Base-by-base conservation (phyloP, 139 green algal species). In the Spirogloea muscicola region DNA sequence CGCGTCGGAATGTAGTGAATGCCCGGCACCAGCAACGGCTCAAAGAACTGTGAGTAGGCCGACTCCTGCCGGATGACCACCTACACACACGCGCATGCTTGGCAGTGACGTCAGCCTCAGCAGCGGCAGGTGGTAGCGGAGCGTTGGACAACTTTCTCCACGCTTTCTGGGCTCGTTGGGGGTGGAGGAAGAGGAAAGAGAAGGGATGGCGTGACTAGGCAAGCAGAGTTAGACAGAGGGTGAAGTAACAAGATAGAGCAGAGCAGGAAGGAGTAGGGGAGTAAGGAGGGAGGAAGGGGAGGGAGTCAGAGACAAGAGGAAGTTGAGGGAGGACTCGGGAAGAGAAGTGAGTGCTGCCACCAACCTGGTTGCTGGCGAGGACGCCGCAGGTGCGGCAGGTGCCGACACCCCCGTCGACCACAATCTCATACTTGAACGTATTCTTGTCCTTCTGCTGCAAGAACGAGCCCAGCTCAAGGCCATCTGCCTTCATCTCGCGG, bases 1-100 rank as follows among this genome's bases (percentile, higher is more conserved):
- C 41, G 18, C 9, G 67, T 76, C 33, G 46, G 67, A 3, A 76
- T 49, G 49, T 48, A 76, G 67, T 76, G 67, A 31, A 39, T 10
- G 13, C 49, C 42, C 27, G 67, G 67, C 27, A 51, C 13, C 49
- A 76, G 25, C 25, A 76, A 29, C 13, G 67, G 48, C 49, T 69
- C 49, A 31, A 69, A 76, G 7, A 76, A 76, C 67, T 69, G n/a
- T 5, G 18, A 29, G 29, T 68, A 76, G 41, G 67, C 27, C 27
- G 67, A 69, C 27, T 76, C 29, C 67, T 76, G 67, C 46, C 67
- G 67, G 18, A 76, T 76, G 49, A 76, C 66, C 21, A 25, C 67
- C 67, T 76, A 49, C 1, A 25, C n/a, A n/a, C n/a, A n/a, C n/a
- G n/a, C n/a, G n/a, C n/a, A n/a, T n/a, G n/a, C n/a, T n/a, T n/a